Conservation (phyloP, 31 red algal species). For the Asparagopsis taxiformis region DNA sequence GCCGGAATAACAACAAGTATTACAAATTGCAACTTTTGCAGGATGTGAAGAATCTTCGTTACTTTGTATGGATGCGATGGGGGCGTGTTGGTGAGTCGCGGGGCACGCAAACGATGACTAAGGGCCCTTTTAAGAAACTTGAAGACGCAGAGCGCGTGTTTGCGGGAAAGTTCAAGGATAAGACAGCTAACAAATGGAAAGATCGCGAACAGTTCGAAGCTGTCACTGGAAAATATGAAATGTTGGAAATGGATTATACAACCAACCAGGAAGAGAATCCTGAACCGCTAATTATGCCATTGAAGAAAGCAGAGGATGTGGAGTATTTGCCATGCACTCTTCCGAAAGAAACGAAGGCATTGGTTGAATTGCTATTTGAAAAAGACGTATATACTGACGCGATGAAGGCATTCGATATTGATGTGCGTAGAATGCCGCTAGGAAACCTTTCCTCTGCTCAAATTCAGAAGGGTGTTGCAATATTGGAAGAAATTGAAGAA, state of each 20-base stretch:
- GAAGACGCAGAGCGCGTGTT: conserved; percentile 6
- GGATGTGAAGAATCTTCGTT: background rate
- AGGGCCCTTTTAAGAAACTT: background rate
- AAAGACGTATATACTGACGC: conserved; percentile 23
- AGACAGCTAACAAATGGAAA: conserved; percentile 32
- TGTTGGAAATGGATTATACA: conserved; percentile 9
- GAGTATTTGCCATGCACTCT: conserved; percentile 26
- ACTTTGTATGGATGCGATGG: conserved; percentile 23
- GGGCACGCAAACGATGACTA: background rate
- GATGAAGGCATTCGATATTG: conserved; percentile 33
- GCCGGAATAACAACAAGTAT: conserved; percentile 30
- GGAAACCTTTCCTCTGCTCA: conserved; percentile 29
- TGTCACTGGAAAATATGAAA: conserved; percentile 14
- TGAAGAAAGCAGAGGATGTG: conserved; percentile 16
- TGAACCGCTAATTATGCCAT: conserved; percentile 24
- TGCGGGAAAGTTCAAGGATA: conserved; percentile 30
- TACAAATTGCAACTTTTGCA: conserved; percentile 21
- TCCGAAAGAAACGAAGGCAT: conserved; percentile 7
- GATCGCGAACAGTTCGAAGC: conserved; percentile 11
- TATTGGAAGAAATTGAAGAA: conserved; percentile 46
- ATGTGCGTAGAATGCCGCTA: conserved; percentile 40
- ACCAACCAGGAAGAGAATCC: conserved; percentile 5
- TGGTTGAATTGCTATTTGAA: conserved; percentile 56
- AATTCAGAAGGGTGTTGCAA: conserved; percentile 39
- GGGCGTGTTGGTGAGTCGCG: conserved; percentile 23